A percentile compares a stretch with the other conserved stretches of the same genome.
phyloP scores from a whole-genome alignment of 768 basidiomycete genomes.

The Pisolithus tinctorius region DNA sequence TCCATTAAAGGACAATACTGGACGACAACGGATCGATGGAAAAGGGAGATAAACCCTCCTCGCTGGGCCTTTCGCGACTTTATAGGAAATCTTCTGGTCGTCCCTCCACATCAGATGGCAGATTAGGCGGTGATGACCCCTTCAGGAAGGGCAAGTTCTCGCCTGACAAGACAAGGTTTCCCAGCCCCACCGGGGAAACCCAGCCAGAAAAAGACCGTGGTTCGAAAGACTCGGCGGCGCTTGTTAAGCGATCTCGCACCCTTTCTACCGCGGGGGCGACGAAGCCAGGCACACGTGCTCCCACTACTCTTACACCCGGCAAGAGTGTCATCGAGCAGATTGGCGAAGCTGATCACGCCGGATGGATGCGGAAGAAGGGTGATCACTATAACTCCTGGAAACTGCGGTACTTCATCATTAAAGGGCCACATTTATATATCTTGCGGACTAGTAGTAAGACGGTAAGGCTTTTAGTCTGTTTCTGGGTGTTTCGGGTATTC shows the following conservation, averaged over 20 bases:
- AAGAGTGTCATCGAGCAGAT: constrained; percentile 84
- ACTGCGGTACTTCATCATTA: constrained; percentile 82
- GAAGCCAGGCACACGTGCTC: constrained; percentile 15
- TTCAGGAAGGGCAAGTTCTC: constrained; percentile 19
- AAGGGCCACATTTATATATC: constrained; percentile 87
- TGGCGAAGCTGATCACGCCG: constrained; percentile 80
- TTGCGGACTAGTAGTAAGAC: constrained; percentile 66
- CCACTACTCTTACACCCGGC: constrained; percentile 46
- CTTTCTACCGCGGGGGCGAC: constrained; percentile 17
- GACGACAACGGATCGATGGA: constrained; percentile 33
- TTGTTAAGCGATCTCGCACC: constrained; percentile 51
- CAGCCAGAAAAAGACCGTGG: constrained; percentile 13
- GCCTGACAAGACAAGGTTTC: constrained; percentile 11
- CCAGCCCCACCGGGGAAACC: constrained; percentile 9
- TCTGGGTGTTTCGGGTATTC: background rate
- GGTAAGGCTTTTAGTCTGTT: constrained; percentile 5
- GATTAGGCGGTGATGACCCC: constrained; percentile 17
- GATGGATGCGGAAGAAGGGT: constrained; percentile 95
- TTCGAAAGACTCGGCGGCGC: constrained; percentile 31
- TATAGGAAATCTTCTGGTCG: constrained; percentile 39
- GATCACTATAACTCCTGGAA: constrained; percentile 95
- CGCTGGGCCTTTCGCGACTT: constrained; percentile 45
- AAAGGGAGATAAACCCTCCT: constrained; percentile 28
- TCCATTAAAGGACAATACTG: constrained; percentile 19
- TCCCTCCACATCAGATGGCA: constrained; percentile 36